Base-by-base conservation (phyloP, 2,329 filamentous ascomycete genomes). In the Magnaporthales sp. region DNA sequence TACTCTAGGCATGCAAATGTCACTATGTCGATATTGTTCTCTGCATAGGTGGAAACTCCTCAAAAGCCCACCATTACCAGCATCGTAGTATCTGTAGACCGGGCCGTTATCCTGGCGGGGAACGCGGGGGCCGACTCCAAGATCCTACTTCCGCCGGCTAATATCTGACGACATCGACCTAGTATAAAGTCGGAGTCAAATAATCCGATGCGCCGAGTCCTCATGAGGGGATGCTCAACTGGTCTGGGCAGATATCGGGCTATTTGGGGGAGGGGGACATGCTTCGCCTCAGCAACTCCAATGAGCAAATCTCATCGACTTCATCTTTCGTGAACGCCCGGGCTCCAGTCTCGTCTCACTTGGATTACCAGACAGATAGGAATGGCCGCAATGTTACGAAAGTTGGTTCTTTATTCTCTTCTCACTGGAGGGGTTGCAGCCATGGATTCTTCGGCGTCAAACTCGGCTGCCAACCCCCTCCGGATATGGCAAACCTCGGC, bases 401-500 rank as follows among this genome's bases (percentile, higher is more conserved):
- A 7, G n/a, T 51, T n/a, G 6, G 38, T 19, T n/a, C 19, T 51
- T 51, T 51, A 2, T 51, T 51, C 38, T 51, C 38, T 51, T 10
- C 15, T 51, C 38, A 9, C 38, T 51, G 19, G 15, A n/a, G 38
- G 5, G 38, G 30, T 15, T 22, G 15, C 22, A 11, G 30, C 62
- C 15, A 38, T 38, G 30, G 62, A 63, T n/a, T 22, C n/a, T 10
- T 32, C n/a, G n/a, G 19, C 29, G 30, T n/a, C 62, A 11, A 38
- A 15, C 29, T 63, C 62, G n/a, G 62, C 62, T 30, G 30, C n/a
- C n/a, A 63, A 63, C 30, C 61, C 62, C 19, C 62, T 63, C 30
- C 15, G 62, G 13, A 29, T 63, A 8, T 63, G 62, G 62, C 62
- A 63, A 15, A 63, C 30, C 30, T 1, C 30, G 1, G n/a, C 62